These are phyloP conservation scores for Ilex aquifolium DNA, from an alignment of 257 asterid genomes.

Conservation along the genomic window DNA sequence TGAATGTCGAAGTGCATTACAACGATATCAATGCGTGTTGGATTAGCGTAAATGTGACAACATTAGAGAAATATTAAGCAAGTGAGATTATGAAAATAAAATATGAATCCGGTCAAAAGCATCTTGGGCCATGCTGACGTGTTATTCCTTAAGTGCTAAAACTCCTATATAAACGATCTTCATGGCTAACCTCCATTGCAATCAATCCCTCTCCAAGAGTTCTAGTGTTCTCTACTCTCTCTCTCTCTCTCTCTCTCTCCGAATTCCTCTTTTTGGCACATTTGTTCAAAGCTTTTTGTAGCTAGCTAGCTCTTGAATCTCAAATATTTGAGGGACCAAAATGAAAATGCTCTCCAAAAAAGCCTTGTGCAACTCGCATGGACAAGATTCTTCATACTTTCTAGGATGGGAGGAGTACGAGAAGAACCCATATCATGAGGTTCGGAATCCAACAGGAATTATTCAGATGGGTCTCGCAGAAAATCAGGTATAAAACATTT, in stretches of 20 bases:
- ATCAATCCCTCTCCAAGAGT: conserved; percentile 1
- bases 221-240: neutral
- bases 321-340: neutral
- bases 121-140: conserved; percentile 3
- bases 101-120: neutral
- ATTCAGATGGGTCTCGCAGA: conserved; percentile 73
- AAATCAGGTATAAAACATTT: conserved; percentile 31
- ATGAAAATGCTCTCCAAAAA: conserved; percentile 42
- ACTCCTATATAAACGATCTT: conserved; percentile 12
- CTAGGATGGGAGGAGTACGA: conserved; percentile 68
- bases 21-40: too few species aligned
- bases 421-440: conserved; percentile 47
- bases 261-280: neutral
- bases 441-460: conserved; percentile 46
- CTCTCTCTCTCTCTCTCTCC: conserved; percentile 7
- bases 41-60: too few species aligned
- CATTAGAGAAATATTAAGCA: too few species aligned
- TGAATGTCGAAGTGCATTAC: too few species aligned
- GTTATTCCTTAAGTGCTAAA: conserved; percentile 5
- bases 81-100: neutral
- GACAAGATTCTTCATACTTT: conserved; percentile 65
- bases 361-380: conserved; percentile 52
- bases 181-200: conserved; percentile 3
- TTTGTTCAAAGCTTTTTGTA: neutral
- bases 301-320: conserved; percentile 1